Percentiles rank a stretch among this genome's conserved stretches.
Evolutionary conservation across 164 flowering plant genomes (phyloP).

Genomic region (Sedum album): DNA sequence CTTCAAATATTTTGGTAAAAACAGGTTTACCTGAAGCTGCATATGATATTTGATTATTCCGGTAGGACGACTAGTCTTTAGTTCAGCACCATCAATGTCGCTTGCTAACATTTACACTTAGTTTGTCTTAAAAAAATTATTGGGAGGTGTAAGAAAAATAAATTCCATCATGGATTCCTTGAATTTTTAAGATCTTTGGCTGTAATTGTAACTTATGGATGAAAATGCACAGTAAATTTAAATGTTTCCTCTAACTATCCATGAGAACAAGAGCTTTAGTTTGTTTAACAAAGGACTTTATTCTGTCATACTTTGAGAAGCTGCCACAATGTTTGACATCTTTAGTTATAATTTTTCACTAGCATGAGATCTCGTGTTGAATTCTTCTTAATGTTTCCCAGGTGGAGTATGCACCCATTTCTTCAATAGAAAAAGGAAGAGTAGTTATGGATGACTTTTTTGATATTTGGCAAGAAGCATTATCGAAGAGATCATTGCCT

Average conservation of each 20-base stretch:
- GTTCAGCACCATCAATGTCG: no score
- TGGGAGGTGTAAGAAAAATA: no score
- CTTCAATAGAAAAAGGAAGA: constrained; percentile 66
- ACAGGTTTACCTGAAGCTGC: no score
- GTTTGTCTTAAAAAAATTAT: no score
- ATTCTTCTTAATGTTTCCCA: constrained; percentile 19
- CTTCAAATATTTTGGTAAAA: no score
- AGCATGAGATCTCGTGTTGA: no score
- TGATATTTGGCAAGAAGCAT: constrained; percentile 68
- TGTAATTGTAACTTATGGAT: neutral
- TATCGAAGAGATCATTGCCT: constrained; percentile 70
- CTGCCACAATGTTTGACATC: neutral
- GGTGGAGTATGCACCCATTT: constrained; percentile 88
- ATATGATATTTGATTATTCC: no score
- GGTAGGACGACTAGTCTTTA: no score
- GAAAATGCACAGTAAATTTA: neutral
- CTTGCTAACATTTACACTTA: no score
- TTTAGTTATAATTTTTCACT: neutral
- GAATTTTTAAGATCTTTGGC: neutral
- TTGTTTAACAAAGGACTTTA: neutral
- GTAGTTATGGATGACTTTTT: constrained; percentile 68
- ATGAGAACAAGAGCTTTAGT: neutral
- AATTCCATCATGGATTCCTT: no score
- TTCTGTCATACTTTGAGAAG: neutral
- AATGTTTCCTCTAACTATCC: neutral